Evolutionary conservation across 2,329 filamentous ascomycete genomes (phyloP).

Genomic region (Pseudogymnoascus sp.): DNA sequence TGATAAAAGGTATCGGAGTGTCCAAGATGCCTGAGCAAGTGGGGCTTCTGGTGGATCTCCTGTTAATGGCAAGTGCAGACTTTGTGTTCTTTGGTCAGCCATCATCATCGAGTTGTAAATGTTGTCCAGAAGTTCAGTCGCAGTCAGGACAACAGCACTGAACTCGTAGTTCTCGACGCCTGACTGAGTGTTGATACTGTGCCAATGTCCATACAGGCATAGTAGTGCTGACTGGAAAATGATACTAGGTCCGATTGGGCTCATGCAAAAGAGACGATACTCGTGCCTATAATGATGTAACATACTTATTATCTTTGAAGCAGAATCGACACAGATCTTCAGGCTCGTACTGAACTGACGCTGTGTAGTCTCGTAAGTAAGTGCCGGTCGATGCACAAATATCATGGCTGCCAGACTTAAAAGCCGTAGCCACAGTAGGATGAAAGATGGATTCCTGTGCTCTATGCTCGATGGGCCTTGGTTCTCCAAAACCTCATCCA

Average conservation of each 20-base stretch:
- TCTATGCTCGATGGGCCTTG: neutral
- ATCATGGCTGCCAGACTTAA: neutral
- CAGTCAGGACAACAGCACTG: neutral
- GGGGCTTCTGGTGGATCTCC: neutral
- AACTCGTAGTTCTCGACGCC: neutral
- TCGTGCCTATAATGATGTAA: neutral
- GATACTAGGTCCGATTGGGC: neutral
- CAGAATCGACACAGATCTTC: neutral
- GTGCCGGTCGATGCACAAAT: constrained; percentile 1
- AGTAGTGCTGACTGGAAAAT: neutral
- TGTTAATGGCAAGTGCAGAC: neutral
- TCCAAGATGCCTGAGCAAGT: neutral
- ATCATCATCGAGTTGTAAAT: neutral
- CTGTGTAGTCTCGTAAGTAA: neutral
- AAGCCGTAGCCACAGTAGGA: neutral
- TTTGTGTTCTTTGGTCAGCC: neutral
- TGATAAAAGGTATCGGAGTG: no score
- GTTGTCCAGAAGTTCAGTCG: neutral
- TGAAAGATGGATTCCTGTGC: neutral
- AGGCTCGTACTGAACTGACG: constrained; percentile 4
- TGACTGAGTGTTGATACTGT: neutral
- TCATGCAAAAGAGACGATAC: neutral
- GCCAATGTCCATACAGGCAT: neutral
- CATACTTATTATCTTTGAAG: neutral
- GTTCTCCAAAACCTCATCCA: neutral